Evolutionary conservation across 768 basidiomycete species (phyloP).

Genomic region (Rhodotorula paludigena): DNA sequence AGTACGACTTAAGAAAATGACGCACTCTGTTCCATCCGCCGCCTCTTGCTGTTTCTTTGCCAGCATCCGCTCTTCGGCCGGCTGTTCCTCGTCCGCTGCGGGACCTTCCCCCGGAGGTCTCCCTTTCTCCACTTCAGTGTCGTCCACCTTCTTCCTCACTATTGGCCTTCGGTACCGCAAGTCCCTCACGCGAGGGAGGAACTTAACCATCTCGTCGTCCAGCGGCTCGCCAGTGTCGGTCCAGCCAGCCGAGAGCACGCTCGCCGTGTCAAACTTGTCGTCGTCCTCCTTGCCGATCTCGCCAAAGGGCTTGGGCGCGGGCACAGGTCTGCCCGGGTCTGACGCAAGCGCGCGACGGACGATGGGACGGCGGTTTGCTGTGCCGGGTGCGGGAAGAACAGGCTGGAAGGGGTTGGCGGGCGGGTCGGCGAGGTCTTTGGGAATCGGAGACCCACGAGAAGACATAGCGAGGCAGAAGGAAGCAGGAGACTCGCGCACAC

Average conservation of each 20-base stretch:
- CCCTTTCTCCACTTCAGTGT: too few relatives aligned
- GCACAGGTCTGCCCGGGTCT: background rate
- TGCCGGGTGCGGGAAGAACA: background rate
- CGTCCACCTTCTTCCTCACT: background rate
- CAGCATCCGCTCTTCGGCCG: too few relatives aligned
- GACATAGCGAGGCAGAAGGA: background rate
- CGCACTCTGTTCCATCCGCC: too few relatives aligned
- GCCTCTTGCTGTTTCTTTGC: too few relatives aligned
- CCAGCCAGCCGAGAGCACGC: background rate
- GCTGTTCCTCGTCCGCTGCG: too few relatives aligned
- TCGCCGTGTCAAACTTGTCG: slow-evolving; percentile 1
- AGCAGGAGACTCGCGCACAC: background rate
- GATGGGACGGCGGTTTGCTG: background rate
- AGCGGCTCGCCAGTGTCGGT: background rate
- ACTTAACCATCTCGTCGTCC: background rate
- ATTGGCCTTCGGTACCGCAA: background rate
- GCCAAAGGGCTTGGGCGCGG: background rate
- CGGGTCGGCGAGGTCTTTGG: background rate
- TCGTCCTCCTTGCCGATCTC: slow-evolving; percentile 22
- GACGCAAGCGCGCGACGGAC: background rate
- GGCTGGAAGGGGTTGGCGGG: slow-evolving; percentile 18
- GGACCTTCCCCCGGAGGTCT: background rate
- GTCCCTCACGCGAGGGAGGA: background rate
- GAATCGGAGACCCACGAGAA: background rate
- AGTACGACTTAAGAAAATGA: too few relatives aligned